Evolutionary conservation across 805 yeast species (phyloP).

Genomic region (Ascoidea asiatica): DNA sequence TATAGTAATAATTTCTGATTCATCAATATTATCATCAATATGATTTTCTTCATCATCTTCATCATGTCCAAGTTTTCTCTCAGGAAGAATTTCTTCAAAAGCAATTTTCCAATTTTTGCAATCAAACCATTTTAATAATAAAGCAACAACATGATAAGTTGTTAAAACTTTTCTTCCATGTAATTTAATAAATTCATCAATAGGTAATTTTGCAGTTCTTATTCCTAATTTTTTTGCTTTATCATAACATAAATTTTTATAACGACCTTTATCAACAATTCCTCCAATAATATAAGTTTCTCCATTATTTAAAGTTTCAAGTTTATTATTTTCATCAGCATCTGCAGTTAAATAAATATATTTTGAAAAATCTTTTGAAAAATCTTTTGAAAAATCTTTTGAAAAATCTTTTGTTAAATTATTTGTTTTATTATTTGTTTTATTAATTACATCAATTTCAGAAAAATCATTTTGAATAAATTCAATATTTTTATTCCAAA

Average conservation of each 20-base stretch:
- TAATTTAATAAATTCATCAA: conserved; percentile 68
- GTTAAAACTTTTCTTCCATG: conserved; percentile 85
- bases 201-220: conserved; percentile 68
- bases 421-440: too few species aligned
- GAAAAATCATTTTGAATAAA: conserved; percentile 29
- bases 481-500: conserved; percentile 51
- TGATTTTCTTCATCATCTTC: conserved; percentile 7
- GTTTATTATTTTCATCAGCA: conserved; percentile 46
- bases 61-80: conserved; percentile 38
- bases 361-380: conserved; percentile 17
- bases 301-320: conserved; percentile 52
- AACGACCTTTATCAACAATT: conserved; percentile 88
- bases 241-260: conserved; percentile 63
- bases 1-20: too few species aligned
- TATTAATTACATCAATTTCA: conserved; percentile 16
- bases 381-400: conserved; percentile 1
- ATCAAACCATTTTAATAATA: conserved; percentile 72
- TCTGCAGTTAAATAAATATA: conserved; percentile 75
- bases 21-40: conserved; percentile 7
- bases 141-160: conserved; percentile 88
- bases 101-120: conserved; percentile 73
- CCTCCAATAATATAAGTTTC: conserved; percentile 86
- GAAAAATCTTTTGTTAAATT: conserved; percentile 19
- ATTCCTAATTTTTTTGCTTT: conserved; percentile 70
- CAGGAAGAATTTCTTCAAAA: conserved; percentile 78